Evolutionary conservation across 2,329 filamentous ascomycete genomes (phyloP), one percentile per base, ranked within the genome.

Genomic region (Alternaria atra): DNA sequence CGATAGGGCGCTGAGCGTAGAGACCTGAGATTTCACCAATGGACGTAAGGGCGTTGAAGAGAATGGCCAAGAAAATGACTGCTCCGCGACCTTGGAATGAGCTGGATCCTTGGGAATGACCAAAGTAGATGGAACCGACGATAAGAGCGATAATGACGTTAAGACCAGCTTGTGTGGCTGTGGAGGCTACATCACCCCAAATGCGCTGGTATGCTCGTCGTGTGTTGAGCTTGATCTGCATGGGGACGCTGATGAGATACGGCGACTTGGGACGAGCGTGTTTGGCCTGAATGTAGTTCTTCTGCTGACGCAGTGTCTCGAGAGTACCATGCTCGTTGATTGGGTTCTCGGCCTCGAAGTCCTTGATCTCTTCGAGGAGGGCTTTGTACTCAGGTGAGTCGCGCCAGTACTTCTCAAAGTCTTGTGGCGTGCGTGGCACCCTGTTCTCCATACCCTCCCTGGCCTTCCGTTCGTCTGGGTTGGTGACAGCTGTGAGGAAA

Each of bases 1-100:
- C 92, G 69, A 97, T 95, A 1, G 91, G 90, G 23, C 94, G 89
- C 85, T 97, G 93, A 1, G 91, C 86, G 73, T 94, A 97, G 2
- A 97, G 62, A 44, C 61, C 66, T 44, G 69, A 69, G 55, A 79
- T 79, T 42, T 90, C 88, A 1, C 83, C 80, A 52, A 89, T 85
- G 8, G 86, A 83, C 0, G 81, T 83, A 17, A 89, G 75, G 2
- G 86, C 87, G 63, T 87, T 89, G 65, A 89, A 80, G 3, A 90
- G 76, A 25, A 89, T 76, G 2, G 86, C 86, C 64, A 89, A 83
- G 79, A 90, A 90, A 8, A 90, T 75, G 2, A 86, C 81, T 0
- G 85, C 83, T 9, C 86, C 87, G 50, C 84, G 84, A 1, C 83
- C 77, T 63, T 82, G 85, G 73, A 89, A 87, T 0, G 83, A 83